Percentiles rank a stretch among this genome's conserved stretches.
Conservation (phyloP, 495 filamentous ascomycete genomes). For the Aspergillus coremiiformis region DNA sequence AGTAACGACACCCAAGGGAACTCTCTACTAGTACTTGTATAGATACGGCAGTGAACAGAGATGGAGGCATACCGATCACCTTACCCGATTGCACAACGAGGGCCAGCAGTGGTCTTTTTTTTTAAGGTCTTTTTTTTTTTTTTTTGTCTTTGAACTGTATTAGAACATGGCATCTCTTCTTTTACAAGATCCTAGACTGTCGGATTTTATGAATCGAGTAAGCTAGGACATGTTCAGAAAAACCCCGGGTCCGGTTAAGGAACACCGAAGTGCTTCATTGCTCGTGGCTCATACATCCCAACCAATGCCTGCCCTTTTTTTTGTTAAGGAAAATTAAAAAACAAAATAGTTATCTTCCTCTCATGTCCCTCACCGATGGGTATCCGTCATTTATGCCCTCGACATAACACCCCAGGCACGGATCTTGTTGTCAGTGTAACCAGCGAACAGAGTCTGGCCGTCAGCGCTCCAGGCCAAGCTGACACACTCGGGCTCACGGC, state of each 20-base stretch:
- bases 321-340: conserved; percentile 17
- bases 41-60: neutral
- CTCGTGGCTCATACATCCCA: conserved; percentile 47
- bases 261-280: conserved; percentile 35
- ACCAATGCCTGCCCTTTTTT: conserved; percentile 38
- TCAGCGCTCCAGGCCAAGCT: conserved; percentile 95
- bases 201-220: conserved; percentile 30
- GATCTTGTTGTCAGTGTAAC: conserved; percentile 99
- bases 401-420: conserved; percentile 98
- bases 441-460: conserved; percentile 97
- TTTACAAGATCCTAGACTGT: conserved; percentile 35
- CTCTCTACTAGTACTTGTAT: neutral
- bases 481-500: conserved; percentile 96
- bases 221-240: conserved; percentile 22
- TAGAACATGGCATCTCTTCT: conserved; percentile 36
- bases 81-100: neutral
- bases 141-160: conserved; percentile 31
- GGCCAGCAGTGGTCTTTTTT: neutral
- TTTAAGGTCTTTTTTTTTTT: conserved; percentile 33
- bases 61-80: neutral
- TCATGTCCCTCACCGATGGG: conserved; percentile 14
- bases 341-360: conserved; percentile 15
- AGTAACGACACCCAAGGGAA: neutral
- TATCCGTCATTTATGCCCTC: conserved; percentile 40
- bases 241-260: conserved; percentile 17